Conservation (phyloP, 2,329 filamentous ascomycete species). For the Fusarium odoratissimum region DNA sequence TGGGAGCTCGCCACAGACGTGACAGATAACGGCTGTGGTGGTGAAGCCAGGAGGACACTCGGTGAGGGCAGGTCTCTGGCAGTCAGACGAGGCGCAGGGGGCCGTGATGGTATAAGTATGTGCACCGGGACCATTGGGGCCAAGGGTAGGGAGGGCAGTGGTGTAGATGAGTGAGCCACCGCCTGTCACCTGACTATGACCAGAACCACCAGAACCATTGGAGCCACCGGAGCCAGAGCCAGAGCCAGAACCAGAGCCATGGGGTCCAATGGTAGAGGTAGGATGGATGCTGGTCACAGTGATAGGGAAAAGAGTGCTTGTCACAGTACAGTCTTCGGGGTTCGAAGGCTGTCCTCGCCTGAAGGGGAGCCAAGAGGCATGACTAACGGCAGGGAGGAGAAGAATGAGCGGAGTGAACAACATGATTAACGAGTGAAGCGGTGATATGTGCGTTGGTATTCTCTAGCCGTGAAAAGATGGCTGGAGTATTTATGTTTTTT, state of each 20-base stretch:
- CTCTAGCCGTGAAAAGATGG: neutral
- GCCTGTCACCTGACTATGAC: neutral
- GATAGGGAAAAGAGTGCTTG: constrained; percentile 6
- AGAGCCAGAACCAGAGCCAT: neutral
- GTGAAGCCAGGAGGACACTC: constrained; percentile 26
- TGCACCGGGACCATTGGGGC: constrained; percentile 6
- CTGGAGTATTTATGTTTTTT: constrained; percentile 13
- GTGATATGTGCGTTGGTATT: neutral
- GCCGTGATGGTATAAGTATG: constrained; percentile 27
- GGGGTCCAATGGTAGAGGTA: neutral
- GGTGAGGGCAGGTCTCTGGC: neutral
- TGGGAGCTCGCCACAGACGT: neutral
- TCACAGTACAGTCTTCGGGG: constrained; percentile 9
- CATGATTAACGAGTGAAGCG: constrained; percentile 26
- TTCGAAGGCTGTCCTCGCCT: neutral
- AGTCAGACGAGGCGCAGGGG: constrained; percentile 9
- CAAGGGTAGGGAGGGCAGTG: constrained; percentile 9
- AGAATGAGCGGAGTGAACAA: constrained; percentile 13
- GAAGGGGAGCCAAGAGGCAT: constrained; percentile 20
- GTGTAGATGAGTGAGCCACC: constrained; percentile 5
- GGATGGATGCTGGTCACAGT: constrained; percentile 14
- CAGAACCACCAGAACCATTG: neutral
- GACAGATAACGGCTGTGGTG: constrained; percentile 9
- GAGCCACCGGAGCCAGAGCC: neutral
- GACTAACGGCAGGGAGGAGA: constrained; percentile 2